Evolutionary conservation across 805 yeast species (phyloP), one percentile per base, ranked within the genome.

Genomic region (Babjeviella inositovora): DNA sequence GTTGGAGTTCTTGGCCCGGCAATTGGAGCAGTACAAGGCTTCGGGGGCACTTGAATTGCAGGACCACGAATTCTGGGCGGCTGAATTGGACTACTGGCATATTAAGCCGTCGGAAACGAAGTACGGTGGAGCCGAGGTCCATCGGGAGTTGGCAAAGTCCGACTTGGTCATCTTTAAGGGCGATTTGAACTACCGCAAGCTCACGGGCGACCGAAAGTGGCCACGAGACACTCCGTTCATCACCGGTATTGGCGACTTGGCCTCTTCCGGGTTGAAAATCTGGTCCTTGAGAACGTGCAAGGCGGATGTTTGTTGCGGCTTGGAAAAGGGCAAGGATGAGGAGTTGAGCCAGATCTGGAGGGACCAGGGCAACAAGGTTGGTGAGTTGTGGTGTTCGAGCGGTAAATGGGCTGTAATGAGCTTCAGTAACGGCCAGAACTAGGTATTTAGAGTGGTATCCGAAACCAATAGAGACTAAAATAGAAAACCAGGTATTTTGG

Each of bases 391-490:
- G 98, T 62, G 74, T 22, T 61, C 81, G 33, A 66, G 80, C 29
- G 98, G 98, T 28, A 77, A 81, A 45, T 90, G 90, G 71, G 98
- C 98, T 2, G 95, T 90, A 10, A 69, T 87, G 19, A 66, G 76
- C 23, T 77, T 51, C 39, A 50, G 57, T 9, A 34, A 38, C 23
- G 70, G 72, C 16, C 25, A 39, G 12, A 20, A 21, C 18, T 27
- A 12, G 40, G 42, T n/a, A n/a, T n/a, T n/a, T n/a, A n/a, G n/a
- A n/a, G n/a, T n/a, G n/a, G n/a, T n/a, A n/a, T n/a, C n/a, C n/a
- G n/a, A n/a, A n/a, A n/a, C n/a, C n/a, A n/a, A n/a, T n/a, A n/a
- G n/a, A n/a, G n/a, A n/a, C n/a, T n/a, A n/a, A n/a, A n/a, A n/a
- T n/a, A n/a, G n/a, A n/a, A n/a, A n/a, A n/a, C n/a, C n/a, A n/a